phyloP scores from a whole-genome alignment of 1,139 yeast species.

The Pichia inconspicua region DNA sequence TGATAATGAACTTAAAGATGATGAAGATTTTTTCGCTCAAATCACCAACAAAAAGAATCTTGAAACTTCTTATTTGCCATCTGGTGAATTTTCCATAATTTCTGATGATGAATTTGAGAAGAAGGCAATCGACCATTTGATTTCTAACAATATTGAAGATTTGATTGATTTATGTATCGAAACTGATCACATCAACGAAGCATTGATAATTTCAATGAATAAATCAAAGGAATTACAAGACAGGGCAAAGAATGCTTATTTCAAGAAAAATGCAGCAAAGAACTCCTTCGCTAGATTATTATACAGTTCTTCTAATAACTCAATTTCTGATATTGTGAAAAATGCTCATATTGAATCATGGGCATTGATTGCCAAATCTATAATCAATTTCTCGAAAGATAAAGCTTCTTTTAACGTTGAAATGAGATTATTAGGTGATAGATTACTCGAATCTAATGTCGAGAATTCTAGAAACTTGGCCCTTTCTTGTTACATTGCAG shows the following conservation, averaged over 20 bases:
- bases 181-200: slow-evolving; percentile 62
- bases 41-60: slow-evolving; percentile 27
- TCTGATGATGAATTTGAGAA: slow-evolving; percentile 29
- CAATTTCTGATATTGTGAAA: slow-evolving; percentile 65
- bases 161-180: slow-evolving; percentile 68
- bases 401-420: slow-evolving; percentile 43
- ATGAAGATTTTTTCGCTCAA: slow-evolving; percentile 42
- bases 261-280: slow-evolving; percentile 47
- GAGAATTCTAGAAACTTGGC: slow-evolving; percentile 56
- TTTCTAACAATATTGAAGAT: slow-evolving; percentile 53
- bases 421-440: slow-evolving; percentile 68
- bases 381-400: slow-evolving; percentile 49
- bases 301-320: slow-evolving; percentile 52
- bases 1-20: slow-evolving; percentile 17
- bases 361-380: slow-evolving; percentile 72
- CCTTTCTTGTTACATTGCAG: slow-evolving; percentile 69
- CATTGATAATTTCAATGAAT: slow-evolving; percentile 71
- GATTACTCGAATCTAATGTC: slow-evolving; percentile 38
- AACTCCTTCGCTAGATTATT: slow-evolving; percentile 64
- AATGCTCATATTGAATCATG: slow-evolving; percentile 73
- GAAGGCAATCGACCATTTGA: slow-evolving; percentile 47
- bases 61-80: slow-evolving; percentile 28
- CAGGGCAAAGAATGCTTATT: slow-evolving; percentile 66
- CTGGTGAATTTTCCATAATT: slow-evolving; percentile 37
- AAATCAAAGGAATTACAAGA: slow-evolving; percentile 56